A percentile compares a stretch with the other conserved stretches of the same genome.
These are phyloP conservation scores for Termitomyces sp. DNA, from an alignment of 1,284 basidiomycete species.

Conservation along the genomic window DNA sequence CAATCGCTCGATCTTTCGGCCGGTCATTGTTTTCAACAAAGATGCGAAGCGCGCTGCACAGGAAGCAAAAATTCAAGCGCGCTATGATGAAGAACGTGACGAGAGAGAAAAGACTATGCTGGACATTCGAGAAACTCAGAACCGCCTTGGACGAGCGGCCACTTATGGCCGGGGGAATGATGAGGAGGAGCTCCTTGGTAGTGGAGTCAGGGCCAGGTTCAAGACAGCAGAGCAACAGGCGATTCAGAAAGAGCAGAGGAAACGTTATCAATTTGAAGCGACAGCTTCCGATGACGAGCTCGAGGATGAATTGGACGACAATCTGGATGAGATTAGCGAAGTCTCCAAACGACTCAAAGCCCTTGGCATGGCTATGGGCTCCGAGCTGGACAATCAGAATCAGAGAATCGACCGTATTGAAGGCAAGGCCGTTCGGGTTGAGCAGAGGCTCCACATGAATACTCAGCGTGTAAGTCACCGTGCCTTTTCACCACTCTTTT, in stretches of 20 bases:
- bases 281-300: slow-evolving; percentile 94
- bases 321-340: slow-evolving; percentile 85
- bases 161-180: slow-evolving; percentile 48
- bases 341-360: slow-evolving; percentile 82
- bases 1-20: slow-evolving; percentile 93
- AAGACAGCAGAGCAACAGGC: slow-evolving; percentile 43
- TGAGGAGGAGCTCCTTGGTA: slow-evolving; percentile 44
- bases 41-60: slow-evolving; percentile 86
- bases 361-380: slow-evolving; percentile 79
- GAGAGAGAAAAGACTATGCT: slow-evolving; percentile 83
- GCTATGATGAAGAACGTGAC: slow-evolving; percentile 85
- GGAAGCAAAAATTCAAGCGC: slow-evolving; percentile 82
- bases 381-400: slow-evolving; percentile 79
- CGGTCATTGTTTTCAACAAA: slow-evolving; percentile 88
- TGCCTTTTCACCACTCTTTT: not conserved
- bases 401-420: slow-evolving; percentile 63
- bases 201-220: slow-evolving; percentile 34
- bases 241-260: slow-evolving; percentile 52
- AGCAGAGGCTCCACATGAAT: slow-evolving; percentile 60
- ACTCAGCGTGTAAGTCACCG: slow-evolving; percentile 57
- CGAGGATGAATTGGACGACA: slow-evolving; percentile 88
- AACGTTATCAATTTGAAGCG: slow-evolving; percentile 93
- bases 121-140: slow-evolving; percentile 85
- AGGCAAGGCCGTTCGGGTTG: slow-evolving; percentile 64
- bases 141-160: slow-evolving; percentile 75